These are phyloP conservation scores for Gautieria morchelliformis DNA, from an alignment of 768 basidiomycete genomes.

Conservation along the genomic window DNA sequence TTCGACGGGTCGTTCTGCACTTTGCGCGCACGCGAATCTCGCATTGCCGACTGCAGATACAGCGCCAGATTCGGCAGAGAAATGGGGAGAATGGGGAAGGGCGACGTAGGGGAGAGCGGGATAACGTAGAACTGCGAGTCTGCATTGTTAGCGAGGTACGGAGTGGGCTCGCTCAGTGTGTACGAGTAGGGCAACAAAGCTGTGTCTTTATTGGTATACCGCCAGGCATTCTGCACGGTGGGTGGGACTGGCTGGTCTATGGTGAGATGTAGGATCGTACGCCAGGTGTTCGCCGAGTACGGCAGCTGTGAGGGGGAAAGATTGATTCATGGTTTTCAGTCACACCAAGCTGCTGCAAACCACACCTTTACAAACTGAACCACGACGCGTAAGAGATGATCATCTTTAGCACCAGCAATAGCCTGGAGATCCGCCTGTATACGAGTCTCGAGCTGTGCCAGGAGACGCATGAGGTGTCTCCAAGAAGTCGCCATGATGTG, in stretches of 20 bases:
- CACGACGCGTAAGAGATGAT: conserved; percentile 58
- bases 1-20: conserved; percentile 50
- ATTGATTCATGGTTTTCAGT: neutral
- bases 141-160: conserved; percentile 43
- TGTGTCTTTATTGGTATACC: conserved; percentile 49
- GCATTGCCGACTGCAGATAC: conserved; percentile 63
- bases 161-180: conserved; percentile 23
- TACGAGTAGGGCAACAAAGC: conserved; percentile 67
- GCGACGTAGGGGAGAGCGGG: conserved; percentile 46
- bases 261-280: conserved; percentile 67
- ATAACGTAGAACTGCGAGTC: conserved; percentile 59
- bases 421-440: conserved; percentile 67
- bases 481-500: conserved; percentile 69
- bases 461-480: conserved; percentile 62
- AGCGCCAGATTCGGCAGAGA: conserved; percentile 65
- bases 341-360: neutral
- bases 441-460: conserved; percentile 62
- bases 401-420: conserved; percentile 42
- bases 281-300: conserved; percentile 52
- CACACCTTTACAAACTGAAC: conserved; percentile 72
- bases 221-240: conserved; percentile 32
- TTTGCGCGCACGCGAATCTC: conserved; percentile 46
- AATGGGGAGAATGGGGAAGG: conserved; percentile 65
- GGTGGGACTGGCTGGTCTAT: conserved; percentile 58
- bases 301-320: conserved; percentile 38